Evolutionary conservation across 257 asterid species (phyloP).

Genomic region (Perilla frutescens): DNA sequence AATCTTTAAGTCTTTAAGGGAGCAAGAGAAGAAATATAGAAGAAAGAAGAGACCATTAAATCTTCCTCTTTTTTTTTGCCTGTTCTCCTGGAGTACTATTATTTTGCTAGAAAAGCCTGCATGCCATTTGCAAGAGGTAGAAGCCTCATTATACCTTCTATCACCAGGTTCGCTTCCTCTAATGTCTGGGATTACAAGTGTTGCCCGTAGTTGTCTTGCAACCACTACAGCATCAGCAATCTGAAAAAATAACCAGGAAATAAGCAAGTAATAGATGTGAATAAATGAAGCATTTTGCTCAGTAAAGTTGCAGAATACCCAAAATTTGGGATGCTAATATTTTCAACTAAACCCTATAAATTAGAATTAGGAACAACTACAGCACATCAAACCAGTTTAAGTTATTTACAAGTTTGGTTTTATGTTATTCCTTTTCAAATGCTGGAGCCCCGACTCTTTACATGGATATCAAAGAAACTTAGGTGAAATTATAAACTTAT

Average conservation of each 20-base stretch:
- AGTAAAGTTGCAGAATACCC: conserved; percentile 1
- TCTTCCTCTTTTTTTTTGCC: conserved; percentile 18
- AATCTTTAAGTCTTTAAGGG: not conserved
- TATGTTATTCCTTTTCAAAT: not conserved
- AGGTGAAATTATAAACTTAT: not conserved
- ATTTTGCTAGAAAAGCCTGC: conserved; percentile 21
- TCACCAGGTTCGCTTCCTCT: conserved; percentile 89
- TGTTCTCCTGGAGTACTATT: conserved; percentile 8
- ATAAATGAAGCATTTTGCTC: conserved; percentile 20
- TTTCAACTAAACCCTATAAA: not conserved
- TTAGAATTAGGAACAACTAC: not conserved
- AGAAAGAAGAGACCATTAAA: conserved; percentile 22
- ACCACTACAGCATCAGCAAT: conserved; percentile 94
- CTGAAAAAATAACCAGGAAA: conserved; percentile 47
- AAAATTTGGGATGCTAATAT: not conserved
- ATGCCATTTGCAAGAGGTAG: conserved; percentile 31
- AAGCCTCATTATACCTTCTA: conserved; percentile 63
- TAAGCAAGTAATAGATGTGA: conserved; percentile 29
- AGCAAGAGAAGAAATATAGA: conserved; percentile 19
- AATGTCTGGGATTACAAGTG: conserved; percentile 90
- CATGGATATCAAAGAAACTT: not conserved
- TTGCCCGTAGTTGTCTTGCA: conserved; percentile 87
- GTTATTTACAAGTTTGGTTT: not conserved
- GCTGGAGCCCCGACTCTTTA: not conserved
- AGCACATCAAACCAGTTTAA: conserved; percentile 2